phyloP scores from a whole-genome alignment of 2,329 filamentous ascomycete species.

The Huntiella omanensis region DNA sequence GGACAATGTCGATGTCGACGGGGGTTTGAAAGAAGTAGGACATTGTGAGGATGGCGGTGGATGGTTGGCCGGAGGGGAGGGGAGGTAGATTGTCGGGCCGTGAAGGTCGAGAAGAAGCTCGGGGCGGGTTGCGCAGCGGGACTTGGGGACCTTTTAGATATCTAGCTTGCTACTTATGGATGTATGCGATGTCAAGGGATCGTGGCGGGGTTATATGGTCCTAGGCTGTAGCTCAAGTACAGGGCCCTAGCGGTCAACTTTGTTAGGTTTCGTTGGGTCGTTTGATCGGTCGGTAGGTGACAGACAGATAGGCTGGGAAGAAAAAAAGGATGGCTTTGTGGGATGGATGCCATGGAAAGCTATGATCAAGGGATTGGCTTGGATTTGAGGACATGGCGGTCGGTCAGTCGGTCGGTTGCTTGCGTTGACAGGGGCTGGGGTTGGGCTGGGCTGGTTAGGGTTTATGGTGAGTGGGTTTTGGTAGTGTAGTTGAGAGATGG shows the following conservation, averaged over 20 bases:
- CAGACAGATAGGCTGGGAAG: background rate
- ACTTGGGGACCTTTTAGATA: no score
- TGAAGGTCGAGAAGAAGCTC: background rate
- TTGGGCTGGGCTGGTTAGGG: no score
- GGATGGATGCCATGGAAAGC: no score
- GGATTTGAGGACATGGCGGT: no score
- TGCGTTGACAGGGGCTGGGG: no score
- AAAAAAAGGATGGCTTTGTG: no score
- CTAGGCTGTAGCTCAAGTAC: no score
- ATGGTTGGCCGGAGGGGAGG: background rate
- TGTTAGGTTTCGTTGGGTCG: background rate
- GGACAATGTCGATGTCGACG: constrained; percentile 95
- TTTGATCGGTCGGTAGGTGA: background rate
- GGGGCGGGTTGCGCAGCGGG: background rate
- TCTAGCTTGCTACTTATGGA: no score
- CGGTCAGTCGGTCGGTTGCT: no score
- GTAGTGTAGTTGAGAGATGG: no score
- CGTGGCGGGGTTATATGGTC: background rate
- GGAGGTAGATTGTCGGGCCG: background rate
- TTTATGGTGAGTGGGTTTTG: no score
- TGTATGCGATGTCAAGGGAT: background rate
- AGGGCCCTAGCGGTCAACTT: background rate
- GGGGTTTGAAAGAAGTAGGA: constrained; percentile 97
- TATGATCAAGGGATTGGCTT: no score
- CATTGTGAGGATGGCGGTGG: constrained; percentile 42